These are phyloP conservation scores for Ampelocalamus luodianensis DNA, from an alignment of 176 grass and related monocot species.

Conservation along the genomic window DNA sequence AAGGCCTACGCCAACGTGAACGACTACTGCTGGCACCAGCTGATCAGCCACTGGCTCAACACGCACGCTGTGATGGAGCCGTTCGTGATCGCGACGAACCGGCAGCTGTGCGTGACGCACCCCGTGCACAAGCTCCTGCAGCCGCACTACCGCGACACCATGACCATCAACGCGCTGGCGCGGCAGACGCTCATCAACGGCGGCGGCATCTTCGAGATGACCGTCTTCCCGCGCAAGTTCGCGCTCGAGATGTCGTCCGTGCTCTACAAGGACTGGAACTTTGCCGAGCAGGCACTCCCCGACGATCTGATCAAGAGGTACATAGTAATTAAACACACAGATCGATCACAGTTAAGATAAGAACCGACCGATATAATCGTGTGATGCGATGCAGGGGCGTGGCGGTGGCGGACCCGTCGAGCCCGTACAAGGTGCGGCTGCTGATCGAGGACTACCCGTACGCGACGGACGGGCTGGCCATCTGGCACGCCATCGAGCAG, in stretches of 20 bases:
- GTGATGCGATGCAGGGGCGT: conserved; percentile 15
- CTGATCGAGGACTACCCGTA: conserved; percentile 41
- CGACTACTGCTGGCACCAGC: conserved; percentile 53
- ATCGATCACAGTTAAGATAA: not conserved
- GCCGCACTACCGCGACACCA: conserved; percentile 57
- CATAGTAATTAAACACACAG: not conserved
- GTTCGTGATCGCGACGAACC: conserved; percentile 53
- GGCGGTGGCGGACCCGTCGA: conserved; percentile 32
- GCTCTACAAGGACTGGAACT: conserved; percentile 56
- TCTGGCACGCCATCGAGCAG: conserved; percentile 60
- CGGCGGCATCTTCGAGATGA: conserved; percentile 49
- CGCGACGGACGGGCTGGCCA: conserved; percentile 48
- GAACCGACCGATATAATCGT: not conserved
- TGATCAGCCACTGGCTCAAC: conserved; percentile 64
- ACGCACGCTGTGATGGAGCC: conserved; percentile 55
- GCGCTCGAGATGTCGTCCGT: conserved; percentile 41
- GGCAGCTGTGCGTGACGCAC: conserved; percentile 50
- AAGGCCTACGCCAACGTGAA: conserved; percentile 55
- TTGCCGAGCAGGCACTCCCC: conserved; percentile 53
- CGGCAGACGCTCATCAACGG: conserved; percentile 47
- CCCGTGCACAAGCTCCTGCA: conserved; percentile 56
- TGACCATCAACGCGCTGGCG: conserved; percentile 56
- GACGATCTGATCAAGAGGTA: conserved; percentile 51
- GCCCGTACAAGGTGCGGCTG: conserved; percentile 51
- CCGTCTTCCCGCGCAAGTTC: conserved; percentile 49